phyloP scores from a whole-genome alignment of 225 moss, liverwort and hornwort species.

The Antitrichia curtipendula region DNA sequence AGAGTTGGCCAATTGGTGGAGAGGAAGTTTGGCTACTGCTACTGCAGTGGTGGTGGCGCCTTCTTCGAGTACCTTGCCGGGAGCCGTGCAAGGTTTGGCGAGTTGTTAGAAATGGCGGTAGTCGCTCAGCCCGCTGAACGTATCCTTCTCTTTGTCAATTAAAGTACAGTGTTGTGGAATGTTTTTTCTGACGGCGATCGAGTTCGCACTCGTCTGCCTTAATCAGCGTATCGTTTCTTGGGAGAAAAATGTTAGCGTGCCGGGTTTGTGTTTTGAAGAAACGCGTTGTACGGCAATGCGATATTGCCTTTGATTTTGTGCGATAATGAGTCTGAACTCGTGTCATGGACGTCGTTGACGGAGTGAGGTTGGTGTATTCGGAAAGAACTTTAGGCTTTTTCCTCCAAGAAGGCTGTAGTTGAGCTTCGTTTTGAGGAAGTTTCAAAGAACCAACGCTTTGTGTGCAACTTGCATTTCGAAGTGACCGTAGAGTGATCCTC shows the following conservation, averaged over 20 bases:
- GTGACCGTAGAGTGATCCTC: slow-evolving; percentile 2
- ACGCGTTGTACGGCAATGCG: slow-evolving; percentile 30
- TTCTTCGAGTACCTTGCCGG: slow-evolving; percentile 1
- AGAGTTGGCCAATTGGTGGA: slow-evolving; percentile 30
- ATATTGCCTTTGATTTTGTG: background rate
- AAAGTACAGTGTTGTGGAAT: slow-evolving; percentile 24
- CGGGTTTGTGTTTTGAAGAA: background rate
- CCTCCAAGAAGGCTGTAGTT: slow-evolving; percentile 6
- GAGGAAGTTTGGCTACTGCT: slow-evolving; percentile 1
- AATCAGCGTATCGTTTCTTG: background rate
- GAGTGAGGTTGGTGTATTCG: background rate
- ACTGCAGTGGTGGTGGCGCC: background rate
- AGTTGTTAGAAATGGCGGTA: slow-evolving; percentile 84
- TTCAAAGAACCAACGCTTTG: background rate
- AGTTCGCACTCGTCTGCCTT: background rate
- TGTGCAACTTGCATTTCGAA: slow-evolving; percentile 8
- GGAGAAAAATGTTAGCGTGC: background rate
- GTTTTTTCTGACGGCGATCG: background rate
- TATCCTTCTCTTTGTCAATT: slow-evolving; percentile 45
- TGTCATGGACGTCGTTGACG: background rate
- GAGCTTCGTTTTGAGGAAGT: background rate
- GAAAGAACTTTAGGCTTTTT: background rate
- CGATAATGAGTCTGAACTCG: background rate
- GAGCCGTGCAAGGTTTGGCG: slow-evolving; percentile 31
- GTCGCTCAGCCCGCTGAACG: slow-evolving; percentile 99